Percentiles rank a stretch among this genome's conserved stretches.
phyloP scores from a whole-genome alignment of 306 rosid species.

The barrel medic (Medicago truncatula) region MtrunA17r5.0-ANR NC_053042.1:54253001-54253500 shows the following conservation, averaged over 20 bases:
- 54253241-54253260: not conserved
- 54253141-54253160: slow-evolving; percentile 10
- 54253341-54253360: not conserved
- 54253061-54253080: slow-evolving; percentile 93
- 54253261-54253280: not conserved
- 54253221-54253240: not conserved
- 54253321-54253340: not conserved
- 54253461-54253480: not conserved
- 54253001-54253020: slow-evolving; percentile 71
- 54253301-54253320: not conserved
- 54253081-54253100: slow-evolving; percentile 49
- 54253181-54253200: not conserved
- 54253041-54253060: slow-evolving; percentile 89
- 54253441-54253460: slow-evolving; percentile 14
- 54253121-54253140: not conserved
- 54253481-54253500: not conserved
- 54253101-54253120: slow-evolving; percentile 10
- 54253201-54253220: not conserved
- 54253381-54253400: slow-evolving; percentile 1
- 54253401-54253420: not conserved
- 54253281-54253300: not conserved
- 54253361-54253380: not conserved
- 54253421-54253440: not conserved
- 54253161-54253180: not conserved
- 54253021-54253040: slow-evolving; percentile 45